Evolutionary conservation across 495 filamentous ascomycete species (phyloP).

Genomic region (Penicillium samsonianum): DNA sequence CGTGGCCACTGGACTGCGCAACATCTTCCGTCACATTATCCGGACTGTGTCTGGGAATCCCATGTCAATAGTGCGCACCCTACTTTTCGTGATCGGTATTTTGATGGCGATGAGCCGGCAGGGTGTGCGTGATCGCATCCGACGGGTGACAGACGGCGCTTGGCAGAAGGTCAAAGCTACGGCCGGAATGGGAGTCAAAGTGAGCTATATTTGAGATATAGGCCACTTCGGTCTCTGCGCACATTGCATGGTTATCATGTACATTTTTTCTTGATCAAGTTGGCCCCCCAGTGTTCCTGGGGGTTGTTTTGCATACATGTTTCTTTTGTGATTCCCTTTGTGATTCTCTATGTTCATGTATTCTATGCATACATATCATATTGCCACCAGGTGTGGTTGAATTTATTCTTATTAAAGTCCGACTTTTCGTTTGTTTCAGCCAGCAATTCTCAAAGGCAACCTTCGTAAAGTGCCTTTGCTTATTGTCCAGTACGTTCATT

Average conservation of each 20-base stretch:
- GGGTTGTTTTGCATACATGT: conserved; percentile 21
- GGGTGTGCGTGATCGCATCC: conserved; percentile 72
- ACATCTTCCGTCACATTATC: conserved; percentile 62
- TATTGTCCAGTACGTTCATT: conserved; percentile 7
- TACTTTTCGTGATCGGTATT: conserved; percentile 83
- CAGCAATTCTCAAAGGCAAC: background rate
- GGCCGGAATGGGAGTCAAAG: conserved; percentile 95
- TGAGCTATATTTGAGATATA: conserved; percentile 79
- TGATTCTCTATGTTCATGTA: conserved; percentile 20
- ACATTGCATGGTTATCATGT: conserved; percentile 22
- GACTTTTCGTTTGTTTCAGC: background rate
- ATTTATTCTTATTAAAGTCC: background rate
- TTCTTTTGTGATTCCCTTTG: conserved; percentile 29
- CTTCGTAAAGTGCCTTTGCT: background rate
- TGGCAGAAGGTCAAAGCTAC: conserved; percentile 87
- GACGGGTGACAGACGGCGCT: conserved; percentile 61
- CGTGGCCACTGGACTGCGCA: conserved; percentile 54
- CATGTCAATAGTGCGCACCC: conserved; percentile 66
- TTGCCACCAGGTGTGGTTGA: conserved; percentile 9
- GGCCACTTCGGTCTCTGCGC: background rate
- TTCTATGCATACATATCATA: conserved; percentile 14
- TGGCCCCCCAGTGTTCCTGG: background rate
- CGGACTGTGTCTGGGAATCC: conserved; percentile 70
- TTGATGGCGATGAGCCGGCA: conserved; percentile 72
- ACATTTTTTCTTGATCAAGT: conserved; percentile 18